These are phyloP conservation scores for Eimeria brunetti DNA, from an alignment of 169 alveolate genomes.

Conservation along the genomic window DNA sequence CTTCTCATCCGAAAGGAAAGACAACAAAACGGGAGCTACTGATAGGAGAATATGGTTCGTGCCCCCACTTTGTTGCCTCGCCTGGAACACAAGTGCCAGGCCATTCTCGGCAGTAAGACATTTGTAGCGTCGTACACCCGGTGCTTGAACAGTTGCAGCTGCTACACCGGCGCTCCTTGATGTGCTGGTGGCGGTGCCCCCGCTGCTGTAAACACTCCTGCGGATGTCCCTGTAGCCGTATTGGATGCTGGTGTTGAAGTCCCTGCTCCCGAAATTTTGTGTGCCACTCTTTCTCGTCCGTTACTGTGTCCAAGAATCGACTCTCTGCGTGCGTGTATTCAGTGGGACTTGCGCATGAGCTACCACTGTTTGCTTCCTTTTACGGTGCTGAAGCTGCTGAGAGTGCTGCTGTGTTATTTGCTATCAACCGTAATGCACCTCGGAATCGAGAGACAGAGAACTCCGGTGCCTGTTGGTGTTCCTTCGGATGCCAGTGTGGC, in stretches of 20 bases:
- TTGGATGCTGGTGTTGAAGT: neutral
- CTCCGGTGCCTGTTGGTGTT: neutral
- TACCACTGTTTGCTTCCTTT: slow-evolving; percentile 54
- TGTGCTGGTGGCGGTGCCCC: neutral
- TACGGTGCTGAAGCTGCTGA: slow-evolving; percentile 58
- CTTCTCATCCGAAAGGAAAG: neutral
- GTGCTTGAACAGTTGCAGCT: neutral
- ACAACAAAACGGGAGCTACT: neutral
- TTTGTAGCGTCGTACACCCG: neutral
- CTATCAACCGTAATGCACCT: slow-evolving; percentile 33
- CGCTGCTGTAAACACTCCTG: neutral
- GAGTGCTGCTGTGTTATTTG: slow-evolving; percentile 51
- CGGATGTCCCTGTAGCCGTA: neutral
- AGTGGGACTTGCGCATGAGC: slow-evolving; percentile 72
- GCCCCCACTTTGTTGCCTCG: slow-evolving; percentile 60
- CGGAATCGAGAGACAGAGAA: neutral
- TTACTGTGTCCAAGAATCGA: neutral
- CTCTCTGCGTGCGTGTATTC: slow-evolving; percentile 6
- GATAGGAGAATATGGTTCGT: slow-evolving; percentile 51
- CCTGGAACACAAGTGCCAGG: slow-evolving; percentile 42
- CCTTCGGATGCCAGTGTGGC: slow-evolving; percentile 9
- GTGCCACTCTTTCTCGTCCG: neutral
- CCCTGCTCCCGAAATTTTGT: neutral
- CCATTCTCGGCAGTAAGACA: slow-evolving; percentile 35
- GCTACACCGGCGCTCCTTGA: neutral